Percentiles rank a stretch among this genome's conserved stretches.
Conservation (phyloP, 257 asterid genomes). For the Primulina huaijiensis region DNA sequence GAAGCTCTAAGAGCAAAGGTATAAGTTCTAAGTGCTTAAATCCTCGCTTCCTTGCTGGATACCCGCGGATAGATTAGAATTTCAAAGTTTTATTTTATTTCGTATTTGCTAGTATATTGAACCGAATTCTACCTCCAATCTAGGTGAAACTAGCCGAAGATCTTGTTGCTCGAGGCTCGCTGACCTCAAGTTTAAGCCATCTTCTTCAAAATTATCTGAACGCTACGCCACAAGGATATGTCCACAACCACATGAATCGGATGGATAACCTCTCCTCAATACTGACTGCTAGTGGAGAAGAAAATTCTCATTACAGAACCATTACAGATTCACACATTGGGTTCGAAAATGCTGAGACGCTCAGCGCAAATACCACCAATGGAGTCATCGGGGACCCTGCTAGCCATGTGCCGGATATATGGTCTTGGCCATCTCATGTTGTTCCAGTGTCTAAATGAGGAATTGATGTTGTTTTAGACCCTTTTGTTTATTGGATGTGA, state of each 20-base stretch:
- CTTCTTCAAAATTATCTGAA: constrained; percentile 67
- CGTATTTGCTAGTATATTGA: not conserved
- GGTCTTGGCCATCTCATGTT: constrained; percentile 65
- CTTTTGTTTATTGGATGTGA: not conserved
- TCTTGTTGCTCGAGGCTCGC: constrained; percentile 71
- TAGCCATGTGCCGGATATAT: constrained; percentile 44
- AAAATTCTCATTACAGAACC: constrained; percentile 34
- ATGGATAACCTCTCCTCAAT: constrained; percentile 42
- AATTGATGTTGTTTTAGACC: not conserved
- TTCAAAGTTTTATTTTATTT: not conserved
- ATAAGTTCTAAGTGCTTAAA: not conserved
- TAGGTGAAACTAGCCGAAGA: constrained; percentile 94
- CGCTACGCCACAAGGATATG: constrained; percentile 43
- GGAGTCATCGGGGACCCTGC: constrained; percentile 36
- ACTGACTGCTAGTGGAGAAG: constrained; percentile 32
- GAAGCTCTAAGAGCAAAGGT: constrained; percentile 98
- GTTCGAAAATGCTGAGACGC: constrained; percentile 31
- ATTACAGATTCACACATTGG: constrained; percentile 32
- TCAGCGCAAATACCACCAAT: constrained; percentile 34
- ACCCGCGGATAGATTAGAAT: not conserved
- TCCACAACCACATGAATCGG: constrained; percentile 29
- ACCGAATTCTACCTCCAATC: not conserved
- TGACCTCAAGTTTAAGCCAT: constrained; percentile 70
- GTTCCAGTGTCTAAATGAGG: constrained; percentile 41
- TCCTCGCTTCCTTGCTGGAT: no score